Base-by-base conservation (phyloP, 192 early-diverging fungal species). In the Lunasporangiospora selenospora region DNA sequence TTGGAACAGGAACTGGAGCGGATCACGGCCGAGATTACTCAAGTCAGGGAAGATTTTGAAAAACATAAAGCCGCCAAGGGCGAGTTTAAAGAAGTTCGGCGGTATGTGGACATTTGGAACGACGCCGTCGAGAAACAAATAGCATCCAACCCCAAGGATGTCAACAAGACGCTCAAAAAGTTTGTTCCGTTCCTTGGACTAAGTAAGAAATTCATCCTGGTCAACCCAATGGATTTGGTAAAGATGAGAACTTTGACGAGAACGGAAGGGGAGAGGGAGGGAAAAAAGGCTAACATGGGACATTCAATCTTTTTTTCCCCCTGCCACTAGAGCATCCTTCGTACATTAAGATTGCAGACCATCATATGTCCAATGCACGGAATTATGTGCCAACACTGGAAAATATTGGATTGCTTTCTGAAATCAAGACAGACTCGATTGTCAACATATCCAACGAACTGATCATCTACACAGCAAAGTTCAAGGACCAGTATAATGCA, bases 71-170 rank as follows among this genome's bases (percentile, higher is more conserved):
- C 29, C n/a, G 69, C 69, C 6, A 73, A 73, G 40, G 41, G 34
- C 15, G 60, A 73, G 29, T 53, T 63, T 36, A 73, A 73, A 42
- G 69, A 73, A 23, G 23, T 63, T 12, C 46, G 58, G 29, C 69
- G 69, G 4, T 73, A 73, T 47, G 55, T 73, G 7, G 69, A 73
- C 33, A 63, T 73, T 26, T 73, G 69, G 69, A 73, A 73, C 37
- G 69, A 73, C 13, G 42, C 69, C 3, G 56, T 63, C 12, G 69
- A 73, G n/a, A 73, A 73, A 45, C 69, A 73, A 30, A 26, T 73
- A n/a, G 69, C 69, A 4, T 58, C 69, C 15, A 73, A 63, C 18
- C 37, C 69, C 31, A 67, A 67, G 50, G 65, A 59, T 41, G 51
- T 59, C 3, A 46, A 53, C 2, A 73, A 73, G 23, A 53, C 69